These are phyloP conservation scores for Xylaria sp. DNA, from an alignment of 2,329 filamentous ascomycete genomes.

Conservation along the genomic window DNA sequence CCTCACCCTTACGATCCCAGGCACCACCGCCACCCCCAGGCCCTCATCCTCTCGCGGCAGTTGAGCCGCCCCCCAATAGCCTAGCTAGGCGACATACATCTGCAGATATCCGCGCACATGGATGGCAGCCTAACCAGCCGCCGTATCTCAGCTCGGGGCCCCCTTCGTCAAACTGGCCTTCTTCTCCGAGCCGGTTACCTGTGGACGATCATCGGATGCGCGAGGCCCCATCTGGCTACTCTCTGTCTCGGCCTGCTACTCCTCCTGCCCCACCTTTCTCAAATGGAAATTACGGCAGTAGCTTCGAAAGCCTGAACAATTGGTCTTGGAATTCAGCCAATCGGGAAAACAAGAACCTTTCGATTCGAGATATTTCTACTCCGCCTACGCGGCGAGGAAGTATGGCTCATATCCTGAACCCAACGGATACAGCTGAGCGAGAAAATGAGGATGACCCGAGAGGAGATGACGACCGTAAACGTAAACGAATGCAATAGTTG, in stretches of 20 bases:
- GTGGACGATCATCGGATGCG: slow-evolving; percentile 61
- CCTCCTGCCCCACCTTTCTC: slow-evolving; percentile 58
- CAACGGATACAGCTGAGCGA: slow-evolving; percentile 60
- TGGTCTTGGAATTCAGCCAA: slow-evolving; percentile 63
- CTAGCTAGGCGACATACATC: slow-evolving; percentile 88
- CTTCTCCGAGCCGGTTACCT: slow-evolving; percentile 57
- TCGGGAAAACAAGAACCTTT: slow-evolving; percentile 57
- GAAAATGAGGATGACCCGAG: slow-evolving; percentile 61
- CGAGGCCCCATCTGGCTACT: slow-evolving; percentile 62
- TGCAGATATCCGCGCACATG: slow-evolving; percentile 90
- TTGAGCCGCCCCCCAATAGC: slow-evolving; percentile 68
- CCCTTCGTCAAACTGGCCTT: slow-evolving; percentile 57
- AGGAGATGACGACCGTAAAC: slow-evolving; percentile 65
- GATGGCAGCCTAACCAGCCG: slow-evolving; percentile 66
- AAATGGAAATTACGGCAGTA: slow-evolving; percentile 55
- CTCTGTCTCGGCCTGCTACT: slow-evolving; percentile 60
- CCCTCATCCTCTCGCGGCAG: slow-evolving; percentile 67
- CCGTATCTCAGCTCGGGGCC: slow-evolving; percentile 69
- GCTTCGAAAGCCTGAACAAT: slow-evolving; percentile 52
- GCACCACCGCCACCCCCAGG: slow-evolving; percentile 64
- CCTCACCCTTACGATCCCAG: slow-evolving; percentile 73
- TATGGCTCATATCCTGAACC: slow-evolving; percentile 69
- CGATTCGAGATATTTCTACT: slow-evolving; percentile 60
- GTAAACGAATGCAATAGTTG: slow-evolving; percentile 61
- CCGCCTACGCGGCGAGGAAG: slow-evolving; percentile 63